Base-by-base conservation (phyloP, 2,329 filamentous ascomycete species). In the Rutstroemia sydowiana region DNA sequence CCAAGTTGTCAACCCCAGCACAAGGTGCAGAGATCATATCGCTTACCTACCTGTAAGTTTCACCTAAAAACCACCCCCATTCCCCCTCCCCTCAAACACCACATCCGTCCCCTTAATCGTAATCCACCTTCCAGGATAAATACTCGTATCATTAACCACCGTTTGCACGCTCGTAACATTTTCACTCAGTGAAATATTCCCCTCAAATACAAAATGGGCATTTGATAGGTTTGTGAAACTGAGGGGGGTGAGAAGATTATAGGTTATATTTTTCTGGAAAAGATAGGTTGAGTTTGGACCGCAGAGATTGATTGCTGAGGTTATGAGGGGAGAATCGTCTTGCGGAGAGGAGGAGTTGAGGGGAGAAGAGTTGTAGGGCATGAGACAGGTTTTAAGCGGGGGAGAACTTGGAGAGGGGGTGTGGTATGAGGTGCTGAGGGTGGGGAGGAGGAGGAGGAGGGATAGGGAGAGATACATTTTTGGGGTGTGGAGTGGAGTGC, bases 161-260 rank as follows among this genome's bases (percentile, higher is more conserved):
- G n/a, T 1, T 32, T 45, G 48, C 2, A 51, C 48, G 1, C 21
- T 41, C 14, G 41, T 51, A 1, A 51, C 41, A 51, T 51, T 45
- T 10, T 51, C 41, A 16, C 48, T 51, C 41, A 51, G 31, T 5
- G 31, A 45, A n/a, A 51, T 2, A 45, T 51, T 51, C 2, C 48
- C 48, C 40, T 51, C 21, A 2, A 51, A 45, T 1, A 23, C 14
- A 26, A 51, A 45, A 1, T 28, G 31, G 6, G 41, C 43, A n/a
- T 16, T 20, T 1, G 14, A n/a, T 20, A 52, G 43, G 26, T 48
- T 34, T 2, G 8, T 26, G 11, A 52, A 52, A 10, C 3, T 18
- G 5, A 47, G 43, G 3, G 49, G 42, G 1, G 44, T 52, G 5
- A 52, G 37, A 3, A 52, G 28, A 21, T 52, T 28, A 6, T 52